Evolutionary conservation across 1,284 basidiomycete species (phyloP), one percentile per base, ranked within the genome.

Genomic region (Puccinia hordei): DNA sequence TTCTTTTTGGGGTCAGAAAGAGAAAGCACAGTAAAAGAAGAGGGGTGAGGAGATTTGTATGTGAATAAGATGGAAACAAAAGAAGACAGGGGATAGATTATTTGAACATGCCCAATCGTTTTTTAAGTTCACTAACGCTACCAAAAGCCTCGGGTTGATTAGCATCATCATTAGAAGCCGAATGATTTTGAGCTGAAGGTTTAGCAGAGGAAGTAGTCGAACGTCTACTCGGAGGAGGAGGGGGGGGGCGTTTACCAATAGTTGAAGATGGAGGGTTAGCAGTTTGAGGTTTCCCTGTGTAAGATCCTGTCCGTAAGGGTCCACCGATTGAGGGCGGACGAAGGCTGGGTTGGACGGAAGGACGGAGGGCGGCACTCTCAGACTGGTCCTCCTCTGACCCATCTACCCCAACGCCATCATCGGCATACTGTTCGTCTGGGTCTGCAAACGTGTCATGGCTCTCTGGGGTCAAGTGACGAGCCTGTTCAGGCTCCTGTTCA

Each of bases 81-180:
- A n/a, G n/a, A n/a, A n/a, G n/a, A n/a, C n/a, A n/a, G n/a, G n/a
- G n/a, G n/a, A n/a, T n/a, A n/a, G n/a, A n/a, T 71, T 55, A 78
- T 59, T 71, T 78, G 30, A 63, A 73, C 77, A 80, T 80, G 57
- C 77, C 77, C 41, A 80, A 53, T 22, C 77, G 66, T 41, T 80
- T 80, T 38, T 80, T 80, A 30, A 80, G 59, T 53, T 80, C 77
- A 46, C 77, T 80, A n/a, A 80, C 77, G 46, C 68, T 80, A 6
- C 77, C 77, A 59, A 80, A 80, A 15, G 77, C 77, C 71, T 80
- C 77, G 9, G 68, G 68, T 61, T 72, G 68, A 59, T 71, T 51
- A 12, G 51, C 30, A 8, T 49, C 68, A 51, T 46, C 33, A 38
- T 38, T 24, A 19, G 68, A 46, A 6, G 51, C 24, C 13, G 69